Percentiles rank a stretch among this genome's conserved stretches.
Conservation (phyloP, 1,139 yeast species). For the Lodderomyces metapsilosis region DNA sequence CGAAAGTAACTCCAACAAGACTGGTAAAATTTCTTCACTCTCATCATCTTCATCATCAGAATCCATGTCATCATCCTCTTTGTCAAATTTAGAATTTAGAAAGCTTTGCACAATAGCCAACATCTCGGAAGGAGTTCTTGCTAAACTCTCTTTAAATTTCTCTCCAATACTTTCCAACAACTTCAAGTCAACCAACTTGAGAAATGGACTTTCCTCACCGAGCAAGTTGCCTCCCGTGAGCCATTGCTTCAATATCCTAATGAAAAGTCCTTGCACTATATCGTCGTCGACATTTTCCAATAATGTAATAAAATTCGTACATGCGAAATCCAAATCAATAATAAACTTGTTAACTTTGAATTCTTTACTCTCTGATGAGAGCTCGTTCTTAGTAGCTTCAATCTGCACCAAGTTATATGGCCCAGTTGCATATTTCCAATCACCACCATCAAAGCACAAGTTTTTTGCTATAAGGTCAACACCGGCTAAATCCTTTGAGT, state of each 20-base stretch:
- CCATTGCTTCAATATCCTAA: conserved; percentile 60
- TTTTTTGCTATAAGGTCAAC: conserved; percentile 44
- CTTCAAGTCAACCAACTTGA: conserved; percentile 59
- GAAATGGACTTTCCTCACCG: conserved; percentile 48
- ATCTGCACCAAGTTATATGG: conserved; percentile 59
- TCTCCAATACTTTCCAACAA: conserved; percentile 63
- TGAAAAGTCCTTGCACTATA: conserved; percentile 49
- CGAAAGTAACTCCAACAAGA: conserved; percentile 52
- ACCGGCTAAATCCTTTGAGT: conserved; percentile 21
- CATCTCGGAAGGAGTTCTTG: conserved; percentile 62
- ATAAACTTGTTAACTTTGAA: conserved; percentile 29
- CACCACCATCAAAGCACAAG: conserved; percentile 42
- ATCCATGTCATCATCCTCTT: conserved; percentile 33
- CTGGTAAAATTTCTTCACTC: conserved; percentile 28
- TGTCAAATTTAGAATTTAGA: conserved; percentile 19
- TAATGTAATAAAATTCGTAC: conserved; percentile 46
- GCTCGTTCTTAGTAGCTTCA: conserved; percentile 6
- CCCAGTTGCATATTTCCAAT: conserved; percentile 54
- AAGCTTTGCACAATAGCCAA: conserved; percentile 55
- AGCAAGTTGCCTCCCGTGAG: conserved; percentile 19
- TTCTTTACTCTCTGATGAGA: conserved; percentile 20
- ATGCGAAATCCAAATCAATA: conserved; percentile 50
- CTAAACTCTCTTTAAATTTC: conserved; percentile 57
- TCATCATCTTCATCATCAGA: conserved; percentile 45
- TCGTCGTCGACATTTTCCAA: conserved; percentile 51